Evolutionary conservation across 306 rosid species (phyloP), one percentile per base, ranked within the genome.

Genomic region (Acacia acuminata): DNA sequence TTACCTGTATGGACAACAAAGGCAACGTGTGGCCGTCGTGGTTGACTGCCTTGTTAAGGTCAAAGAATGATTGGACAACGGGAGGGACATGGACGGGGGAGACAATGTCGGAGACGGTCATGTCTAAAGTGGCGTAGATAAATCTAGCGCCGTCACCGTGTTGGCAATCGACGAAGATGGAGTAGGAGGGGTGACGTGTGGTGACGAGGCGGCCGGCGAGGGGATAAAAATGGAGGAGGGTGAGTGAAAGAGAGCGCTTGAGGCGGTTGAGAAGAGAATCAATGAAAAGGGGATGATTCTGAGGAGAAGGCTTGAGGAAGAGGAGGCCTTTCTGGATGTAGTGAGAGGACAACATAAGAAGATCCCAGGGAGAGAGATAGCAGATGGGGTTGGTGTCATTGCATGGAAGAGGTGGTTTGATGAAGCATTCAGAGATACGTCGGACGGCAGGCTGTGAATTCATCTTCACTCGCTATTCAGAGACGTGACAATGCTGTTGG

Each of bases 311-410:
- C 30, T 90, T 94, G 48, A 81, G 72, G 81, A 88, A 94, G 67
- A 92, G 87, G 4, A 92, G 92, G 7, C 98, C 97, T 50, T 89
- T 89, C 43, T 92, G 98, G 48, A 91, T 94, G 7, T 91, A 90
- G 75, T 87, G 66, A 0, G 4, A 13, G 1, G 96, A 87, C 58
- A 94, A 75, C 92, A 89, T 60, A 50, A 45, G 20, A 5, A 90
- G 67, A 63, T 92, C 97, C 80, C 72, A 83, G 3, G 90, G 92
- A 4, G 80, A 0, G 47, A 94, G 73, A 86, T 90, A 47, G 27
- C 55, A 47, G 1, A 77, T 40, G 5, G 5, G 34, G 27, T 60
- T 85, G 0, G 84, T 10, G 2, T 81, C 82, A 27, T 83, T 8
- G 0, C 5, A 61, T 0, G 81, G 77, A 5, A 19, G 53, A 1